A percentile compares a stretch with the other conserved stretches of the same genome.
These are phyloP conservation scores for Polychytrium aggregatum DNA, from an alignment of 192 early-diverging fungal species.

Conservation along the genomic window DNA sequence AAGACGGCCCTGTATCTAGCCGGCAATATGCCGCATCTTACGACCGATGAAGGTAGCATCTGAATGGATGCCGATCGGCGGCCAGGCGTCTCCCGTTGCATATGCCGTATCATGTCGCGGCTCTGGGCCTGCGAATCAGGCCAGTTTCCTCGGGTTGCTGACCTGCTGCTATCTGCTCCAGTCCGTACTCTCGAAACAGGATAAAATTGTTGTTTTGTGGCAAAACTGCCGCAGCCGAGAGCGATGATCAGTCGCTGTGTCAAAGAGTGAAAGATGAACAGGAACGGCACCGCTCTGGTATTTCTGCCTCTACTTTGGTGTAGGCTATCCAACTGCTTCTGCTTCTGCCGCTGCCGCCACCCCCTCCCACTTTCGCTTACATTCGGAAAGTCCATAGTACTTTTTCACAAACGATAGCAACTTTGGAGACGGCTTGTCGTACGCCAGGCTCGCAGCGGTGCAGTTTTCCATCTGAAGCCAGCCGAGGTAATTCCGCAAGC, in stretches of 20 bases:
- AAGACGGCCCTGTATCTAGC: too few relatives aligned
- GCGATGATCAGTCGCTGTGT: background rate
- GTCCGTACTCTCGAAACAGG: constrained; percentile 30
- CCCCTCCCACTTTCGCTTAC: constrained; percentile 4
- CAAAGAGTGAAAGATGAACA: constrained; percentile 1
- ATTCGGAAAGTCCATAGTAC: constrained; percentile 27
- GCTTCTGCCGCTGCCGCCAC: background rate
- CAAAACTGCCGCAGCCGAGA: too few relatives aligned
- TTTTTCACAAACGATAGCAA: constrained; percentile 27
- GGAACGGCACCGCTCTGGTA: background rate
- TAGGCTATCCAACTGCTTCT: background rate
- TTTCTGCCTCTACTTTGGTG: background rate
- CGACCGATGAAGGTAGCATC: too few relatives aligned
- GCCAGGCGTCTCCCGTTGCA: too few relatives aligned
- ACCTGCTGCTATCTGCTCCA: too few relatives aligned
- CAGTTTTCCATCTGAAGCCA: too few relatives aligned
- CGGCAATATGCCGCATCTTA: too few relatives aligned
- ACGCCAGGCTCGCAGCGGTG: constrained; percentile 28
- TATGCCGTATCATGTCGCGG: too few relatives aligned
- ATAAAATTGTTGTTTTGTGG: constrained; percentile 34
- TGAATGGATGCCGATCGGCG: too few relatives aligned
- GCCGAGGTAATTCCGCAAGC: too few relatives aligned
- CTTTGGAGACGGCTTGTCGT: constrained; percentile 35
- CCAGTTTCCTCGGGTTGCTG: too few relatives aligned
- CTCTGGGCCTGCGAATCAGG: too few relatives aligned